These are phyloP conservation scores for Colletotrichum sp. DNA, from an alignment of 2,329 filamentous ascomycete genomes.

Conservation along the genomic window DNA sequence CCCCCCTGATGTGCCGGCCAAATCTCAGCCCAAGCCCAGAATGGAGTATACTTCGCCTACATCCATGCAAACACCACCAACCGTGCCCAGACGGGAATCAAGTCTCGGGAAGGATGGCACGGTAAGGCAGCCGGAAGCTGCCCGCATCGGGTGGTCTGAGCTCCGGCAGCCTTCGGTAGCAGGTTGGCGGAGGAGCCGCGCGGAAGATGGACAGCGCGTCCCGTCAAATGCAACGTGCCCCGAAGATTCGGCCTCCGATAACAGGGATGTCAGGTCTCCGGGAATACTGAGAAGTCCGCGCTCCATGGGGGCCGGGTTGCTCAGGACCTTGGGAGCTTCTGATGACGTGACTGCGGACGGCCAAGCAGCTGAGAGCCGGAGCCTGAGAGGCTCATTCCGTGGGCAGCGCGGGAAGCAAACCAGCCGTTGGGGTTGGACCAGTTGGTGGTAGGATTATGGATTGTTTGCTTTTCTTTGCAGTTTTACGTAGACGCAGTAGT, in stretches of 20 bases:
- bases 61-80: neutral
- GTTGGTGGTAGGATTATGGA: slow-evolving; percentile 12
- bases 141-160: neutral
- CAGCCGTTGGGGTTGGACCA: slow-evolving; percentile 8
- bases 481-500: neutral
- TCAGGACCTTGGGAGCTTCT: neutral
- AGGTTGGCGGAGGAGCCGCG: neutral
- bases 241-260: neutral
- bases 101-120: slow-evolving; percentile 8
- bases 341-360: neutral
- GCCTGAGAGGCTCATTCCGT: neutral
- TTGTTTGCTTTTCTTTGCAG: neutral
- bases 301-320: slow-evolving; percentile 3
- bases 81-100: slow-evolving; percentile 9
- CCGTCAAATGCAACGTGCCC: slow-evolving; percentile 15
- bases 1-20: neutral
- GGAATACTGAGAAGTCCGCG: slow-evolving; percentile 5
- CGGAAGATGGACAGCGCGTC: neutral
- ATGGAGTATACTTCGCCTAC: neutral
- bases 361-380: neutral
- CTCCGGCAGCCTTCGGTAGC: neutral
- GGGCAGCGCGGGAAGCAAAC: neutral
- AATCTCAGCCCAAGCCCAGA: neutral
- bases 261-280: neutral
- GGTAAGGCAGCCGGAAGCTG: neutral